Conservation (phyloP, 805 yeast species). For the Candida alai region DNA sequence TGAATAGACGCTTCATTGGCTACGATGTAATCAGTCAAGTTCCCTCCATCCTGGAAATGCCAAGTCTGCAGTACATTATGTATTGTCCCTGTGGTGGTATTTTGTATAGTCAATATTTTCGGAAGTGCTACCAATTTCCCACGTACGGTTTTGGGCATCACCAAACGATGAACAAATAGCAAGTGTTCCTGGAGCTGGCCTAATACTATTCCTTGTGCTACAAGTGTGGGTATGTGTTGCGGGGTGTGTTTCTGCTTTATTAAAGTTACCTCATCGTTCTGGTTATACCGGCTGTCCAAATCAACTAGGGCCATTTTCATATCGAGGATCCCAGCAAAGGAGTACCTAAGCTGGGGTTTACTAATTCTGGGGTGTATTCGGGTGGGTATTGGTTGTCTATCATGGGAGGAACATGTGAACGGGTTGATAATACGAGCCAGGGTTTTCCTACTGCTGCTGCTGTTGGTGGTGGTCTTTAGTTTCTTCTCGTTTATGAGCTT, state of each 20-base stretch:
- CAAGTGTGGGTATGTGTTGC: slow-evolving; percentile 5
- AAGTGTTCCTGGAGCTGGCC: slow-evolving; percentile 2
- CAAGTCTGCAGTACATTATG: slow-evolving; percentile 2
- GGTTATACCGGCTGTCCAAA: slow-evolving; percentile 2
- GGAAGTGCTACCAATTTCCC: not conserved
- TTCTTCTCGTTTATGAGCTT: too few relatives aligned
- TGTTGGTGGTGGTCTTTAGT: too few relatives aligned
- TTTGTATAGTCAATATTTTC: not conserved
- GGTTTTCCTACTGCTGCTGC: too few relatives aligned
- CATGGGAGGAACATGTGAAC: too few relatives aligned
- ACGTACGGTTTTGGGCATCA: not conserved
- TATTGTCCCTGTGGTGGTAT: slow-evolving; percentile 1
- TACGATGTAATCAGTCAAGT: not conserved
- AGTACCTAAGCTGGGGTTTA: too few relatives aligned
- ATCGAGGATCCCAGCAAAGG: slow-evolving; percentile 8
- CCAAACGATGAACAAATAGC: slow-evolving; percentile 2
- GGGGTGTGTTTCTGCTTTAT: slow-evolving; percentile 1
- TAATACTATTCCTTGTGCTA: slow-evolving; percentile 6
- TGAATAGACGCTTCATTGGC: not conserved
- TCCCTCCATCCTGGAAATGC: not conserved
- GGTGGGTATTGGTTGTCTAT: too few relatives aligned
- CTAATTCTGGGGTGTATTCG: too few relatives aligned
- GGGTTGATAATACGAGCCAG: too few relatives aligned
- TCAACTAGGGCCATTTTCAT: slow-evolving; percentile 4
- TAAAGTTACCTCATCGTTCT: slow-evolving; percentile 5